Base-by-base conservation (phyloP, 768 basidiomycete genomes). In the Hygrophorus russula region DNA sequence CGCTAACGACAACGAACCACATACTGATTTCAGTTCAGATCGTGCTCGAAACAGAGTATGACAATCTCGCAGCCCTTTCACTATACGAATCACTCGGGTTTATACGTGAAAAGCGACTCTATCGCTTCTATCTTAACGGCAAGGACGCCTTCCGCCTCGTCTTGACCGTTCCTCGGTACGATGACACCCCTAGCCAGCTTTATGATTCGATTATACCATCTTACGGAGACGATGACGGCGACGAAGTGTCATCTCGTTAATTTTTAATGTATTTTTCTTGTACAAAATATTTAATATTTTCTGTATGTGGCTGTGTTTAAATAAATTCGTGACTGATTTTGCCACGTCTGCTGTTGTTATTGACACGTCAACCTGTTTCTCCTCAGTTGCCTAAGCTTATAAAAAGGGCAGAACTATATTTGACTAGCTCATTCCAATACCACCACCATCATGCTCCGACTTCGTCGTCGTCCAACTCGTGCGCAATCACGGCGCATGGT, bases 101-200 rank as follows among this genome's bases (percentile, higher is more conserved):
- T 63, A 85, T 97, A 18, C 79, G 89, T 33, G 93, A 97, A 67
- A 98, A 98, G 59, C 80, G 93, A 3, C 70, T 99, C 13, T 81
- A 83, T 58, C 77, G 96, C 1, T 99, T 98, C 64, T 98, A 99
- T 56, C 76, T 98, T 51, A 99, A 96, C 57, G 90, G 89, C 36
- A 97, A 97, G 62, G 92, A 98, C 57, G 93, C 93, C 0, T 96
- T 88, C 55, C 72, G 89, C 31, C 76, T 92, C 38, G 76, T 87
- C 15, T 76, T 87, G 36, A 63, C 73, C 24, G 61, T 86, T 4
- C 71, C 78, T 9, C 64, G 56, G 4, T 56, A 61, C 36, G 63
- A 65, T 11, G 67, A 63, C 41, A 59, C 62, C 44, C 49, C 54
- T 30, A 64, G 62, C 0, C 61, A 62, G 31, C 52, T 48, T 27